phyloP scores from a whole-genome alignment of 2,329 filamentous ascomycete species.

The Zymoseptoria pseudotritici region DNA sequence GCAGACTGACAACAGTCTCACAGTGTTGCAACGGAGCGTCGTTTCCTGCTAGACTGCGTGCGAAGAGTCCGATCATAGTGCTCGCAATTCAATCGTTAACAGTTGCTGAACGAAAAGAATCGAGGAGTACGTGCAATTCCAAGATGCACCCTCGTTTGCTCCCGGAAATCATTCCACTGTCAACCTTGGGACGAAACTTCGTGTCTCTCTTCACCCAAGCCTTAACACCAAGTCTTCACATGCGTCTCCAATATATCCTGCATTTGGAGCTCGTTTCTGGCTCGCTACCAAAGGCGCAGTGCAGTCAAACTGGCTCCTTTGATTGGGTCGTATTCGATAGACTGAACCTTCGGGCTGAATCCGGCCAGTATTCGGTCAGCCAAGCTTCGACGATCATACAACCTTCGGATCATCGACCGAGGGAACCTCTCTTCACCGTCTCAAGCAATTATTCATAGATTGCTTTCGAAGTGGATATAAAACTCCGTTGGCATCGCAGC shows the following conservation, averaged over 20 bases:
- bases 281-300: neutral
- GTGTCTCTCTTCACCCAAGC: neutral
- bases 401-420: neutral
- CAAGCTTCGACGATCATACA: neutral
- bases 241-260: neutral
- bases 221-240: neutral
- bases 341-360: neutral
- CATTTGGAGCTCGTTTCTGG: neutral
- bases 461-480: neutral
- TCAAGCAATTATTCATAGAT: neutral
- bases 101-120: neutral
- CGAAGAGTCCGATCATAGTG: neutral
- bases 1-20: neutral
- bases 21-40: slow-evolving; percentile 1
- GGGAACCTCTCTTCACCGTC: neutral
- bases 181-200: neutral
- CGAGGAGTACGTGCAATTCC: neutral
- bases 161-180: neutral
- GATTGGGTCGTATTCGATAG: neutral
- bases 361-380: neutral
- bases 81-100: neutral
- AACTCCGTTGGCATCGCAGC: neutral
- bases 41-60: neutral
- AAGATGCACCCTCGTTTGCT: neutral
- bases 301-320: neutral